phyloP scores from a whole-genome alignment of 371 early-diverging fungal species.

The Rhizopus stolonifer region DNA sequence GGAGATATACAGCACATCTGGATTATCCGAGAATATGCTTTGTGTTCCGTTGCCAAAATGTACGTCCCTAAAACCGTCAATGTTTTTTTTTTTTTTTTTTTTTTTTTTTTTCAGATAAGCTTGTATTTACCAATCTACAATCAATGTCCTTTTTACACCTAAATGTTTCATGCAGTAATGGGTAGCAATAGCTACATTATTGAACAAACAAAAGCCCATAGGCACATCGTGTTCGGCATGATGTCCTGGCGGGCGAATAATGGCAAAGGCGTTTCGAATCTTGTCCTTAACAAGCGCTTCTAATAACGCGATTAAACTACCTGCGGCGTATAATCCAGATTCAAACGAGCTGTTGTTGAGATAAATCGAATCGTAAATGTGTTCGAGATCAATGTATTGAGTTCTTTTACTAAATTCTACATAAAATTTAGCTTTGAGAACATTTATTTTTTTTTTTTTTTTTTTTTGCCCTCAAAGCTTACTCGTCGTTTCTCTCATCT shows the following conservation, averaged over 20 bases:
- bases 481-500: constrained; percentile 22
- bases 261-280: constrained; percentile 79
- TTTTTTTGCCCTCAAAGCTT: too few species aligned
- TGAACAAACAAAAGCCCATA: constrained; percentile 87
- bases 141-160: constrained; percentile 61
- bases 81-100: too few species aligned
- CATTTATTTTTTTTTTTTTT: too few species aligned
- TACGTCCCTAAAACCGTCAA: constrained; percentile 89
- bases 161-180: constrained; percentile 50
- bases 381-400: constrained; percentile 20
- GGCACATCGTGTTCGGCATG: constrained; percentile 77
- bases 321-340: constrained; percentile 68
- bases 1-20: constrained; percentile 79
- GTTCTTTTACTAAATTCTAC: constrained; percentile 14
- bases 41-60: constrained; percentile 96
- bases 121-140: constrained; percentile 83
- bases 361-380: constrained; percentile 68
- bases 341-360: constrained; percentile 63
- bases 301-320: constrained; percentile 74
- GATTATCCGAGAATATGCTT: constrained; percentile 72
- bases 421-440: too few species aligned
- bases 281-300: constrained; percentile 63
- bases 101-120: too few species aligned
- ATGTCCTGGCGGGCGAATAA: constrained; percentile 89
- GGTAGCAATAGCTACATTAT: constrained; percentile 86